phyloP scores from a whole-genome alignment of 805 yeast genomes.

The Metschnikowia gruessii region DNA sequence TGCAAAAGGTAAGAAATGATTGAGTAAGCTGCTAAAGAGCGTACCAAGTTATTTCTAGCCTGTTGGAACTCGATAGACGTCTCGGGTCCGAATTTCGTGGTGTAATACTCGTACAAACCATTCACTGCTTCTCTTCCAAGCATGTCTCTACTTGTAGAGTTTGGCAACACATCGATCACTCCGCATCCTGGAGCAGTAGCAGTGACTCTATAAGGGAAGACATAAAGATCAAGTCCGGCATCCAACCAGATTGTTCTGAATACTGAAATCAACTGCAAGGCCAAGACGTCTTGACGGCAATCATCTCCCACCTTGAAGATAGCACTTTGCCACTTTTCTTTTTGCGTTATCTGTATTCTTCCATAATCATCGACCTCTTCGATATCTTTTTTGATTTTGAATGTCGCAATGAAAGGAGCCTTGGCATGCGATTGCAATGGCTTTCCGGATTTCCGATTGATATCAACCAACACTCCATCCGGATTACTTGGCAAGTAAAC shows the following conservation, averaged over 20 bases:
- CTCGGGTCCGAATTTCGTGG: constrained; percentile 93
- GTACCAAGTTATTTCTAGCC: constrained; percentile 89
- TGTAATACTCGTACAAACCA: constrained; percentile 89
- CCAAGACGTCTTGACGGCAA: constrained; percentile 95
- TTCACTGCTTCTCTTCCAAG: constrained; percentile 98
- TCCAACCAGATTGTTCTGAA: constrained; percentile 88
- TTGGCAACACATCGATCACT: constrained; percentile 95
- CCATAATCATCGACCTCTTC: constrained; percentile 43
- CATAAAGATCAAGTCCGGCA: constrained; percentile 85
- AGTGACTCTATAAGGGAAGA: constrained; percentile 91
- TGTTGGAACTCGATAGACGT: constrained; percentile 82
- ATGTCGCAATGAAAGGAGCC: constrained; percentile 97
- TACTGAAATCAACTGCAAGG: constrained; percentile 85
- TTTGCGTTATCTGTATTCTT: constrained; percentile 30
- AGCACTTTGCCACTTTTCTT: constrained; percentile 87
- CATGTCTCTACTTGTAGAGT: constrained; percentile 95
- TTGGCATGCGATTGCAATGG: constrained; percentile 98
- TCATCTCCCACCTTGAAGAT: constrained; percentile 99
- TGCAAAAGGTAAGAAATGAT: constrained; percentile 87
- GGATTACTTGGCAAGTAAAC: constrained; percentile 96
- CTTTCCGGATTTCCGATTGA: constrained; percentile 85
- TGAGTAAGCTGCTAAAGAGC: constrained; percentile 92
- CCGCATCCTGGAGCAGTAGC: constrained; percentile 99
- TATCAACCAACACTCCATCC: constrained; percentile 89
- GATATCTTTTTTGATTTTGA: constrained; percentile 68